Evolutionary conservation across 2,329 filamentous ascomycete species (phyloP), one percentile per base, ranked within the genome.

Genomic region (Tricladium varicosporioides): DNA sequence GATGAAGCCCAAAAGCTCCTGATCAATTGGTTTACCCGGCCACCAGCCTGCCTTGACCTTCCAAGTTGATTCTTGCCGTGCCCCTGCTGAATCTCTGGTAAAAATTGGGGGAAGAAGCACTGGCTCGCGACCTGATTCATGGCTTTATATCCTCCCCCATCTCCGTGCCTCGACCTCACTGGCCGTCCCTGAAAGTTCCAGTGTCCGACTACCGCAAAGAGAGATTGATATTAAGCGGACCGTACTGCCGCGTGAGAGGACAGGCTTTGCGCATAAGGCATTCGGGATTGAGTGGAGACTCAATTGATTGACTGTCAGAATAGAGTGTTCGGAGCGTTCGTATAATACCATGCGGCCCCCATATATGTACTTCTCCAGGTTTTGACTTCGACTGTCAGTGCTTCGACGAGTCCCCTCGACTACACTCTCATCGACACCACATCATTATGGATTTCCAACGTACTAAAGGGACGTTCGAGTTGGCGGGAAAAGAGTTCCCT

Each of bases 401-500:
- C 56, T 52, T 48, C 56, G 53, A 55, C 43, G 46, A 58, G 51
- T 46, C 36, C 51, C 52, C 42, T 33, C 36, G 33, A 32, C 51
- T 44, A 54, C 56, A 36, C 45, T 40, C 49, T 44, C n/a, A 15
- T 36, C 15, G 15, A 47, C 50, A 48, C 44, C 15, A 16, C 32
- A 27, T 49, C 50, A 56, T 16, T 18, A 63, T 63, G 60, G 59
- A 60, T 48, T 63, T 61, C 54, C 59, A 63, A 52, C 56, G 40
- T 32, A 61, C 56, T 22, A 58, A 60, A 54, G 32, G 42, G 45
- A 61, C 59, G 43, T 62, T 62, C 44, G 58, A 58, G 53, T 43
- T 62, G 50, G 60, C 60, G 45, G 60, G 60, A 43, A 48, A 59
- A 42, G 45, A 58, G 33, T 62, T 62, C 36, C 60, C 60, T n/a